Evolutionary conservation across 1,284 basidiomycete genomes (phyloP).

Genomic region (Naganishia cerealis): DNA sequence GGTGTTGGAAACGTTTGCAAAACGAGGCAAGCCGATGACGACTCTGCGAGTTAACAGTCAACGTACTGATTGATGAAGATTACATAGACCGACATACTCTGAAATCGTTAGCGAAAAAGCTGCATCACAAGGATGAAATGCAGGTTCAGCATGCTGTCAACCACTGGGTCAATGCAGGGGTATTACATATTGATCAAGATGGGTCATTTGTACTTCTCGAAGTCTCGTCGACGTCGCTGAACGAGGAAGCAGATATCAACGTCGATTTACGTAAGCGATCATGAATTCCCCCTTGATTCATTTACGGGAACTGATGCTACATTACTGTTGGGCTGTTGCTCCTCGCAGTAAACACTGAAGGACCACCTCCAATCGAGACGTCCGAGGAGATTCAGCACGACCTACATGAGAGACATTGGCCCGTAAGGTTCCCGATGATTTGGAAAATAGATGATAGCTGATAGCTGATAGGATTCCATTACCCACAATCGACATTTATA

Average conservation of each 20-base stretch:
- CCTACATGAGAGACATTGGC: constrained; percentile 61
- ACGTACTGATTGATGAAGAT: neutral
- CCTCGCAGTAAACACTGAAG: constrained; percentile 23
- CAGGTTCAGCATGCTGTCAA: constrained; percentile 69
- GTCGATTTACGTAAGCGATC: neutral
- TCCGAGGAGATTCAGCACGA: constrained; percentile 75
- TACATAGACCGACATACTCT: constrained; percentile 67
- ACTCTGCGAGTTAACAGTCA: neutral
- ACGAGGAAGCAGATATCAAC: neutral
- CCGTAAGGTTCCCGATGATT: constrained; percentile 6
- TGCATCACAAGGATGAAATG: constrained; percentile 66
- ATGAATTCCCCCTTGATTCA: neutral
- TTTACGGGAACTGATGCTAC: neutral
- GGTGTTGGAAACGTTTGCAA: constrained; percentile 79
- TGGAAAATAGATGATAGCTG: neutral
- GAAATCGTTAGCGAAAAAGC: constrained; percentile 63
- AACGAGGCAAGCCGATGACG: constrained; percentile 59
- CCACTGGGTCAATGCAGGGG: constrained; percentile 79
- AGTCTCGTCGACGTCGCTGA: constrained; percentile 57
- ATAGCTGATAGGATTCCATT: neutral
- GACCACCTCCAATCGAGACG: constrained; percentile 25
- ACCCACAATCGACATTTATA: neutral
- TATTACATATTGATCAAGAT: constrained; percentile 65
- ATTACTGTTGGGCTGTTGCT: too few species aligned
- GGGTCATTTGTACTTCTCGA: constrained; percentile 58